Evolutionary conservation across 2,329 filamentous ascomycete genomes (phyloP), one percentile per base, ranked within the genome.

Genomic region (Calonectria multiphialidica): DNA sequence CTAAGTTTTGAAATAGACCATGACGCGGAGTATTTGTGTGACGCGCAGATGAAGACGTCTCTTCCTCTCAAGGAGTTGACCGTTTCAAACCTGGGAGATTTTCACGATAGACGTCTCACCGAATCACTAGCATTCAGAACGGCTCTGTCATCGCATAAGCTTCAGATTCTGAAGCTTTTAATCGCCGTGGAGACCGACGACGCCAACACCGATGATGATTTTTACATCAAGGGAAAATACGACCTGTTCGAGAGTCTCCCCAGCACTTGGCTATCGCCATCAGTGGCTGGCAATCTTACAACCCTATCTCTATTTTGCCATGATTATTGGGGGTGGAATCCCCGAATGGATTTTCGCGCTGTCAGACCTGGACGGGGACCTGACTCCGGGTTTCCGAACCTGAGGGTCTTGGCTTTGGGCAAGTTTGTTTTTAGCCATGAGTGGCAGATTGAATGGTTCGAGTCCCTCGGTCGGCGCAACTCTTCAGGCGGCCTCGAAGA

Each of bases 381-480:
- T 0, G 57, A 71, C 30, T 47, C 53, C 21, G 50, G 59, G 6
- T 62, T 87, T 47, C 84, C 84, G 0, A 76, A 80, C 1, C 80
- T 88, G 5, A 80, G 80, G 45, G 80, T 82, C 0, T 78, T 88
- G 0, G 77, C 80, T 0, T 72, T 88, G 1, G 84, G 84, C 0
- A 83, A 82, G 2, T 85, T 82, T 57, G 79, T 81, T 5, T 86
- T 88, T 70, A 81, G 81, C 8, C 81, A 87, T 53, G 82, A 86
- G 53, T 83, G 82, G 78, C 86, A 88, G 66, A 72, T 87, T 2
- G 83, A 85, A 15, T 88, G 86, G 86, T 83, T 88, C 12, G 74
- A 84, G 0, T 81, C 81, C 0, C 83, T 87, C 18, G 79, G 75
- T 15, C 12, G 69, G 5, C 57, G 45, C 2, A 80, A 78, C n/a